Evolutionary conservation across 2,329 filamentous ascomycete species (phyloP).

Genomic region (Calonectria fujianensis): DNA sequence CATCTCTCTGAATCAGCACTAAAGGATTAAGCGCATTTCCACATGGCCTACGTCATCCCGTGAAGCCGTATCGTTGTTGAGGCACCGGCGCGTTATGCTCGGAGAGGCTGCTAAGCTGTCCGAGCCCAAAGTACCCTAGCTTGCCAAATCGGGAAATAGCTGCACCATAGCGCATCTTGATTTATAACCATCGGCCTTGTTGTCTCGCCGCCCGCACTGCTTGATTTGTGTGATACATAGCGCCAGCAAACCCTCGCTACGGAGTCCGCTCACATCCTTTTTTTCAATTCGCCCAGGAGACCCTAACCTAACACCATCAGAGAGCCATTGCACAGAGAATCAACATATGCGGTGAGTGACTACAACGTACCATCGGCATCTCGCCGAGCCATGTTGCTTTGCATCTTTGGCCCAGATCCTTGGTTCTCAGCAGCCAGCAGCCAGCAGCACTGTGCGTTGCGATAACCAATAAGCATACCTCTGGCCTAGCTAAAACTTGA

Average conservation of each 20-base stretch:
- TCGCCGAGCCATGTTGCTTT: slow-evolving; percentile 24
- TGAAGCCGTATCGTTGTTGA: slow-evolving; percentile 8
- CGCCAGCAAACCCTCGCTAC: slow-evolving; percentile 21
- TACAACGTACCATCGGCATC: slow-evolving; percentile 5
- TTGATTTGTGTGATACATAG: slow-evolving; percentile 35
- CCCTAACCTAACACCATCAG: not conserved
- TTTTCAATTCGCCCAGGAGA: not conserved
- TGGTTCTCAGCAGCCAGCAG: slow-evolving; percentile 1
- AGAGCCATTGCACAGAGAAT: not conserved
- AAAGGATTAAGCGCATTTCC: slow-evolving; percentile 33
- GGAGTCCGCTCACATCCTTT: not conserved
- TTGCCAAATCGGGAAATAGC: slow-evolving; percentile 41
- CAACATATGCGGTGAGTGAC: not conserved
- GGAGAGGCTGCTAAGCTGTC: slow-evolving; percentile 22
- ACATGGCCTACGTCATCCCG: slow-evolving; percentile 35
- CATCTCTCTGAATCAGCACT: slow-evolving; percentile 45
- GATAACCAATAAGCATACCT: not conserved
- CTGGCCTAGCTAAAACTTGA: slow-evolving; percentile 1
- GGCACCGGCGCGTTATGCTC: slow-evolving; percentile 10
- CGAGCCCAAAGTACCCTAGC: slow-evolving; percentile 22
- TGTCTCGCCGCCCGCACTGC: slow-evolving; percentile 41
- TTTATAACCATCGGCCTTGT: slow-evolving; percentile 52
- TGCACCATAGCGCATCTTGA: slow-evolving; percentile 32
- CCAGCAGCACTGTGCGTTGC: not conserved
- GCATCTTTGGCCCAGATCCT: slow-evolving; percentile 27